A percentile compares a stretch with the other conserved stretches of the same genome.
Conservation (phyloP, 1,139 yeast genomes). For the Blastobotrys persicus region DNA sequence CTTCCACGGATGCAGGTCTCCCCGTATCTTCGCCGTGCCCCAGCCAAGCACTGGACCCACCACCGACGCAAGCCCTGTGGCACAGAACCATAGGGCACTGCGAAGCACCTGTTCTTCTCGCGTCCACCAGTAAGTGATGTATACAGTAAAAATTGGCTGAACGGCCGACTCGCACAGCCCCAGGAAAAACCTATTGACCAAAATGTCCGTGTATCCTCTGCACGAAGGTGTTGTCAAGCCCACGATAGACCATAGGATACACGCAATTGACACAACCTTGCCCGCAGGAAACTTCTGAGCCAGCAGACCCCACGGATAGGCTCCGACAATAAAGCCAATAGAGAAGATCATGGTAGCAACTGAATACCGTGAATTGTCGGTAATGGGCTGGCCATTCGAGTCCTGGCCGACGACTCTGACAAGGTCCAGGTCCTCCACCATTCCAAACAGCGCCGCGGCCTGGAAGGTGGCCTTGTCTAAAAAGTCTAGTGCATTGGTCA, state of each 20-base stretch:
- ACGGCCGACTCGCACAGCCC: conserved; percentile 20
- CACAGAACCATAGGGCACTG: conserved; percentile 15
- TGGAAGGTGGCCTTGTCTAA: conserved; percentile 38
- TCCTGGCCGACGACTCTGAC: conserved; percentile 29
- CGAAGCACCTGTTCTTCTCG: conserved; percentile 18
- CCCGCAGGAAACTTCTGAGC: conserved; percentile 53
- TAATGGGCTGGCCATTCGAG: conserved; percentile 23
- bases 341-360: conserved; percentile 48
- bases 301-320: conserved; percentile 45
- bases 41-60: conserved; percentile 15
- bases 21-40: conserved; percentile 15
- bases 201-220: conserved; percentile 14
- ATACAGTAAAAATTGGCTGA: conserved; percentile 19
- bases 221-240: conserved; percentile 16
- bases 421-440: conserved; percentile 11
- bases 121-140: conserved; percentile 17
- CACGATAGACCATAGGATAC: conserved; percentile 18
- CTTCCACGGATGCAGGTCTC: conserved; percentile 18
- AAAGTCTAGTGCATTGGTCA: conserved; percentile 15
- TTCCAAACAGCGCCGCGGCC: conserved; percentile 13
- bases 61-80: conserved; percentile 9
- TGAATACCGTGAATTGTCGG: conserved; percentile 43
- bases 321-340: conserved; percentile 46
- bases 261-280: conserved; percentile 29
- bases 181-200: conserved; percentile 17